Evolutionary conservation across 768 basidiomycete species (phyloP).

Genomic region (Psilocybe cubensis): DNA sequence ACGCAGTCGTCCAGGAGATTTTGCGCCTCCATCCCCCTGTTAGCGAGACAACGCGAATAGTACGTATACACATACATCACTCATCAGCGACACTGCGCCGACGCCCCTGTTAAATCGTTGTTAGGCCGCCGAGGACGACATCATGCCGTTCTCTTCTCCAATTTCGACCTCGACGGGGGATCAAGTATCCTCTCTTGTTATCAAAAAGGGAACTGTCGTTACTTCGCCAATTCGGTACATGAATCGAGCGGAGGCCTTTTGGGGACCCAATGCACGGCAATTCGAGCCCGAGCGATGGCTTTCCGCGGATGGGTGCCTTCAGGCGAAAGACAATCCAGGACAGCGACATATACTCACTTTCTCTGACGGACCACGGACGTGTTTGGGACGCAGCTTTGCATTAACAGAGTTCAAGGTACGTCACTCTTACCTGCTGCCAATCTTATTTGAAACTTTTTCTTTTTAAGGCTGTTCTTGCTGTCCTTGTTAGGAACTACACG

Average conservation of each 20-base stretch:
- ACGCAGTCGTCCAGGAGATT: slow-evolving; percentile 49
- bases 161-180: slow-evolving; percentile 46
- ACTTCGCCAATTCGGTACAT: slow-evolving; percentile 45
- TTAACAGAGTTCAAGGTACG: slow-evolving; percentile 46
- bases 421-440: no score
- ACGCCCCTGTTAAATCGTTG: not conserved
- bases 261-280: slow-evolving; percentile 62
- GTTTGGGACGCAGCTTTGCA: slow-evolving; percentile 53
- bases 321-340: slow-evolving; percentile 47
- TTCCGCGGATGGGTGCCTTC: slow-evolving; percentile 24
- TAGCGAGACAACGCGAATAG: slow-evolving; percentile 37
- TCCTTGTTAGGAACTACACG: slow-evolving; percentile 44
- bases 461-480: slow-evolving; percentile 43
- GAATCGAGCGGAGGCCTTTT: slow-evolving; percentile 56
- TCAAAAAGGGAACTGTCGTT: slow-evolving; percentile 52
- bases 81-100: not conserved
- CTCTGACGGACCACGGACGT: slow-evolving; percentile 53
- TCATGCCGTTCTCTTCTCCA: slow-evolving; percentile 59
- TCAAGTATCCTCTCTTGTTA: slow-evolving; percentile 38
- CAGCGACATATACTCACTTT: slow-evolving; percentile 56
- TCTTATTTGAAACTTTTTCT: not conserved
- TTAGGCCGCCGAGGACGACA: slow-evolving; percentile 54
- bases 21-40: slow-evolving; percentile 44
- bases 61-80: slow-evolving; percentile 25
- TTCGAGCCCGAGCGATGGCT: slow-evolving; percentile 74